Base-by-base conservation (phyloP, 1,284 basidiomycete genomes). In the Ceraceosorus guamensis region DNA sequence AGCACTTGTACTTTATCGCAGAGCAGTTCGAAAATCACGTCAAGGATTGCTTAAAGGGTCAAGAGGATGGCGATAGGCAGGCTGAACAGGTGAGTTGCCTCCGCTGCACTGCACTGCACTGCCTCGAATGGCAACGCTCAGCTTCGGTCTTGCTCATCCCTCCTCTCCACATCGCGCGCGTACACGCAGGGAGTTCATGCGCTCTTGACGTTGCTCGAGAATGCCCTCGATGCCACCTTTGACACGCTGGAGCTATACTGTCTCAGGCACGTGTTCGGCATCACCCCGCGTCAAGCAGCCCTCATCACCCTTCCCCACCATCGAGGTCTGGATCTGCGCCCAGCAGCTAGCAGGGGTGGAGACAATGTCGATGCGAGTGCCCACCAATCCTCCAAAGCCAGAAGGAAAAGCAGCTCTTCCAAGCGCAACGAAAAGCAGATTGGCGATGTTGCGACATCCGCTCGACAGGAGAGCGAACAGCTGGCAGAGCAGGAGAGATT, bases 241-340 rank as follows among this genome's bases (percentile, higher is more conserved):
- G 73, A 75, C 50, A 70, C 71, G 1, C 68, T 73, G 33, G 73
- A 75, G 56, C 66, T 75, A 31, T 75, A 66, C 55, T 73, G 68
- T n/a, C 57, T 73, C 45, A 53, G 65, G 10, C 61, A 61, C 7
- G 68, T 75, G 8, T 74, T 74, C 52, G 70, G 70, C 11, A 61
- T 75, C 48, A 65, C 65, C 8, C 46, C 68, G 3, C 55, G 63
- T 5, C 70, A 74, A 52, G 71, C 73, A 5, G 52, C 56, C 35
- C 55, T 51, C 41, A 68, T 76, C 54, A 73, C 70, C n/a, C 56
- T 76, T 18, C 57, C 59, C 46, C 73, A 76, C 58, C 73, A 76
- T 48, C 59, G 67, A 2, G 72, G 70, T 0, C 57, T 76, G n/a
- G 73, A 76, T 46, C 53, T 76, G 37, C 63, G 73, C 10, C 35